Evolutionary conservation across 345 rosid genomes (phyloP).

Genomic region (Acer saccharum): DNA sequence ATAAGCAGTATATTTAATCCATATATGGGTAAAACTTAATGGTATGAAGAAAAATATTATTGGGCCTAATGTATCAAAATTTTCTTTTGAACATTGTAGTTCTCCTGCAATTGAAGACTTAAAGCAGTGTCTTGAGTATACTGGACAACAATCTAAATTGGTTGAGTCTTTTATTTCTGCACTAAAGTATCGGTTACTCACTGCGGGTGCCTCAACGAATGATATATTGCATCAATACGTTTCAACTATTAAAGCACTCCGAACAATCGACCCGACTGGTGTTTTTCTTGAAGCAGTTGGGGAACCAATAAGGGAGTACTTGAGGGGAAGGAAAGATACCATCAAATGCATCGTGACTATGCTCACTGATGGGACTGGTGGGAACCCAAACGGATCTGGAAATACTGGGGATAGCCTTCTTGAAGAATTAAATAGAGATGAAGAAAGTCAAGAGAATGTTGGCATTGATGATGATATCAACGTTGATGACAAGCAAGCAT

Average conservation of each 20-base stretch:
- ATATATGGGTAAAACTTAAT: slow-evolving; percentile 14
- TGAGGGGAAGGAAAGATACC: slow-evolving; percentile 92
- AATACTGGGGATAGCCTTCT: slow-evolving; percentile 95
- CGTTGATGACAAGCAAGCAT: slow-evolving; percentile 87
- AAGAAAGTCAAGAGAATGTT: slow-evolving; percentile 73
- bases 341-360: slow-evolving; percentile 95
- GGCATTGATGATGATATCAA: slow-evolving; percentile 76
- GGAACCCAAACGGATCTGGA: slow-evolving; percentile 80
- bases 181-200: slow-evolving; percentile 81
- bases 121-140: slow-evolving; percentile 91
- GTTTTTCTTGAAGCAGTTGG: slow-evolving; percentile 95
- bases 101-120: slow-evolving; percentile 95
- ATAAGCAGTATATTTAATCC: not conserved
- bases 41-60: slow-evolving; percentile 3
- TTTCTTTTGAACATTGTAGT: slow-evolving; percentile 44
- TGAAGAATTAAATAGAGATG: slow-evolving; percentile 94
- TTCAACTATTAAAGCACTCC: slow-evolving; percentile 92
- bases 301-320: slow-evolving; percentile 93
- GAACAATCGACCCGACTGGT: slow-evolving; percentile 93
- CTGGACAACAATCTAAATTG: slow-evolving; percentile 93
- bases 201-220: slow-evolving; percentile 99
- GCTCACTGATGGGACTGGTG: slow-evolving; percentile 94
- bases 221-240: slow-evolving; percentile 98
- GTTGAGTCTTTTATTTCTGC: slow-evolving; percentile 93
- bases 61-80: slow-evolving; percentile 17